phyloP scores from a whole-genome alignment of 352 stramenopile genomes.

The Globisporangium barbulae region DNA sequence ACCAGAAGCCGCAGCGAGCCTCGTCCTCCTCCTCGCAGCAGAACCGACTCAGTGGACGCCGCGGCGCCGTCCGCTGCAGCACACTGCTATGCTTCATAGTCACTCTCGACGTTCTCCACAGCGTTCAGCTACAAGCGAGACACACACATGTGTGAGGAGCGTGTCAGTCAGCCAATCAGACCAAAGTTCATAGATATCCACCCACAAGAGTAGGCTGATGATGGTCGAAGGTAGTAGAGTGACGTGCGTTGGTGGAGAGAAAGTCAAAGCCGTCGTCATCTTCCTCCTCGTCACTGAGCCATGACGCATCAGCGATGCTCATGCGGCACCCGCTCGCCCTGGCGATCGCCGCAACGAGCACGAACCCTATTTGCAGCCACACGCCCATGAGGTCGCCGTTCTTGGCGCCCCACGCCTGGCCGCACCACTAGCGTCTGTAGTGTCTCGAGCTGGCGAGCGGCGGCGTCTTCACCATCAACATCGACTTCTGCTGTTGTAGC shows the following conservation, averaged over 20 bases:
- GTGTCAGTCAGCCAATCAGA: background rate
- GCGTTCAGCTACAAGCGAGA: background rate
- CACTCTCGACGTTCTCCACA: background rate
- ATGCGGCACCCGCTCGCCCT: background rate
- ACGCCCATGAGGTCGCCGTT: no score
- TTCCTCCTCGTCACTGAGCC: slow-evolving; percentile 17
- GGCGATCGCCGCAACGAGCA: slow-evolving; percentile 7
- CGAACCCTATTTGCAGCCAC: no score
- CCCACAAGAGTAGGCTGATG: background rate
- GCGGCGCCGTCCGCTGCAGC: slow-evolving; percentile 10
- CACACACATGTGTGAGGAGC: background rate
- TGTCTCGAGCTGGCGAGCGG: background rate
- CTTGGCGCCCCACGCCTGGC: background rate
- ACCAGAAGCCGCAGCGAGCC: no score
- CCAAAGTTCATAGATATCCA: background rate
- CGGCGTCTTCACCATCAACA: background rate
- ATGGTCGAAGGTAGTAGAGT: background rate
- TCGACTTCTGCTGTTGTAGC: background rate
- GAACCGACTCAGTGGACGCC: slow-evolving; percentile 28
- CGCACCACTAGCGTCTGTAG: background rate
- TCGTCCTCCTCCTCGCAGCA: slow-evolving; percentile 38
- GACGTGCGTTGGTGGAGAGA: slow-evolving; percentile 24
- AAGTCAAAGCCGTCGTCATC: slow-evolving; percentile 38
- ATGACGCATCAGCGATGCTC: background rate
- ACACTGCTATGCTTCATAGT: slow-evolving; percentile 35